phyloP scores from a whole-genome alignment of 2,329 filamentous ascomycete genomes.

The Penicillium sclerotiorum region DNA sequence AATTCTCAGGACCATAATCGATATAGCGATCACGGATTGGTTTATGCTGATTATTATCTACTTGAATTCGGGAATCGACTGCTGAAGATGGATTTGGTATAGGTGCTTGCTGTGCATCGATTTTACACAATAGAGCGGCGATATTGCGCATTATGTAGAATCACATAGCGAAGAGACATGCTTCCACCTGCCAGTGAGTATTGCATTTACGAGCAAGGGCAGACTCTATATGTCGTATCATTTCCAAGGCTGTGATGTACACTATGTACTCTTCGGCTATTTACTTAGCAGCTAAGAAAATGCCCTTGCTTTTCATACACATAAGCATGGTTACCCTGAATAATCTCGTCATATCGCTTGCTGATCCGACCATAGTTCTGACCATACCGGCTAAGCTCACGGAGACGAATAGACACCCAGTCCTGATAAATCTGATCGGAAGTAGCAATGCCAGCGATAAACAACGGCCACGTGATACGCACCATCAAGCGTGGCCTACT shows the following conservation, averaged over 20 bases:
- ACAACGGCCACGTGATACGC: constrained; percentile 30
- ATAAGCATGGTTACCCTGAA: constrained; percentile 20
- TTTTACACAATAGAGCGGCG: too few species aligned
- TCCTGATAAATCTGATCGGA: constrained; percentile 28
- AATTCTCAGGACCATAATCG: constrained; percentile 42
- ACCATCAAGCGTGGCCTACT: constrained; percentile 26
- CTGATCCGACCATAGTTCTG: constrained; percentile 28
- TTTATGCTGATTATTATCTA: constrained; percentile 49
- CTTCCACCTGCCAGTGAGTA: too few species aligned
- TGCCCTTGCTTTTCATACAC: constrained; percentile 9
- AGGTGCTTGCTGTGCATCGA: too few species aligned
- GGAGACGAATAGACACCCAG: constrained; percentile 31
- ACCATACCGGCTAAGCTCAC: constrained; percentile 27
- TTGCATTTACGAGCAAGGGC: too few species aligned
- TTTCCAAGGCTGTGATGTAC: too few species aligned
- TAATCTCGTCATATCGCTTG: constrained; percentile 26
- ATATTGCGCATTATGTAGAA: too few species aligned
- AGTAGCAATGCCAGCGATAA: constrained; percentile 30
- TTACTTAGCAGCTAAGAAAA: background rate
- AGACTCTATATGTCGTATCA: too few species aligned
- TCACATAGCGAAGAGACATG: too few species aligned
- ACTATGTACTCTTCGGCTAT: too few species aligned
- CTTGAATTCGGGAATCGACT: constrained; percentile 48
- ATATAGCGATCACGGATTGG: constrained; percentile 45
- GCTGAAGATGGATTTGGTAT: constrained; percentile 34